phyloP scores from a whole-genome alignment of 2,329 filamentous ascomycete species.

The Cladosporium sphaerospermum region DNA sequence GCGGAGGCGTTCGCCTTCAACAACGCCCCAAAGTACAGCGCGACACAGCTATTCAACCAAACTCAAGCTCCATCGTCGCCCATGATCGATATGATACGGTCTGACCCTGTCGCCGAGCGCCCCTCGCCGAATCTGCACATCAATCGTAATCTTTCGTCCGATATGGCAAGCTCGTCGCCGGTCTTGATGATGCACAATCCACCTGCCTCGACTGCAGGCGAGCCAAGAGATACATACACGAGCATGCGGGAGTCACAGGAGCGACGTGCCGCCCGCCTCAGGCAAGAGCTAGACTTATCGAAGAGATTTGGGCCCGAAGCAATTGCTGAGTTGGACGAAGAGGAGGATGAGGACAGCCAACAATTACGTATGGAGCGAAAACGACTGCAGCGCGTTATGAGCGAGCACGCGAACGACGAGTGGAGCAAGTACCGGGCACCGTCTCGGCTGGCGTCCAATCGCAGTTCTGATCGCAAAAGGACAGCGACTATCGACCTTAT shows the following conservation, averaged over 20 bases:
- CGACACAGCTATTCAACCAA: constrained; percentile 41
- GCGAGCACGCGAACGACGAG: constrained; percentile 19
- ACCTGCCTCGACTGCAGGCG: constrained; percentile 18
- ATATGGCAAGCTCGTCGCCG: constrained; percentile 34
- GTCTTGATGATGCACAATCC: constrained; percentile 27
- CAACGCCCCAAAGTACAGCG: constrained; percentile 32
- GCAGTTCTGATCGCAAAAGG: constrained; percentile 14
- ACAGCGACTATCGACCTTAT: constrained; percentile 22
- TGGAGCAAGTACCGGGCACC: constrained; percentile 16
- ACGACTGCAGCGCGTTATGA: constrained; percentile 16
- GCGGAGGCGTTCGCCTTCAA: constrained; percentile 34
- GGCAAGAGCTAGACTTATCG: constrained; percentile 16
- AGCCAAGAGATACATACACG: constrained; percentile 38
- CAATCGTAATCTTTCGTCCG: constrained; percentile 30
- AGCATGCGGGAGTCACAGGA: constrained; percentile 42
- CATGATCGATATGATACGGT: constrained; percentile 30
- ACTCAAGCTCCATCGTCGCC: constrained; percentile 43
- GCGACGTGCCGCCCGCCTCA: constrained; percentile 24
- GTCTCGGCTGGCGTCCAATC: constrained; percentile 12
- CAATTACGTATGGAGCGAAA: constrained; percentile 12
- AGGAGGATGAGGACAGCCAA: constrained; percentile 20
- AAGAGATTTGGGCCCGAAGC: constrained; percentile 7
- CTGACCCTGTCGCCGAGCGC: constrained; percentile 39
- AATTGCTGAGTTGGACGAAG: constrained; percentile 13
- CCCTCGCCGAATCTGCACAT: constrained; percentile 39